phyloP scores from a whole-genome alignment of 2,329 filamentous ascomycete species.

The Aureobasidium sp. region DNA sequence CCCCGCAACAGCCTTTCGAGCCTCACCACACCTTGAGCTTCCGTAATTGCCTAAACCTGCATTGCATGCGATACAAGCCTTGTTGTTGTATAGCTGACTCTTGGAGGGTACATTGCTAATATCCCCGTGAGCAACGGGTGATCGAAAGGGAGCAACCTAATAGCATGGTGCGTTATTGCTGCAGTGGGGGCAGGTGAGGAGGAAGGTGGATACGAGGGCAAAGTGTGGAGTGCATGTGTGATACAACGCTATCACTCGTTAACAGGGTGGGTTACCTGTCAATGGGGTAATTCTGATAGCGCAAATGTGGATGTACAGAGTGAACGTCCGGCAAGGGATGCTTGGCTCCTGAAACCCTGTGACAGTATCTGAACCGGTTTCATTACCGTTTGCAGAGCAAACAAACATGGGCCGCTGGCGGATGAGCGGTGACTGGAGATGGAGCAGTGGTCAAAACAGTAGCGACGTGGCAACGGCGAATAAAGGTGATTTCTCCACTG shows the following conservation, averaged over 20 bases:
- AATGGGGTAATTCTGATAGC: slow-evolving; percentile 2
- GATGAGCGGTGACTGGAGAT: neutral
- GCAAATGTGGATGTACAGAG: slow-evolving; percentile 5
- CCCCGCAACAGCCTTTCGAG: neutral
- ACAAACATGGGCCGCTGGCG: neutral
- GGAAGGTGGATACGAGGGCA: neutral
- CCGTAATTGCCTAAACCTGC: neutral
- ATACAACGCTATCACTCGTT: slow-evolving; percentile 8
- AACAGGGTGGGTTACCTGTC: neutral
- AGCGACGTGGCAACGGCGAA: slow-evolving; percentile 8
- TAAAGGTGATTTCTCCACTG: slow-evolving; percentile 2
- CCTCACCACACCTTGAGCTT: slow-evolving; percentile 1
- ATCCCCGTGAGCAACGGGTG: neutral
- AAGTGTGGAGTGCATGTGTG: slow-evolving; percentile 9
- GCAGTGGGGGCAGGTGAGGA: neutral
- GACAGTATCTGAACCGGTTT: slow-evolving; percentile 4
- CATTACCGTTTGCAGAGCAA: slow-evolving; percentile 8
- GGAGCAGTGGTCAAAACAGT: slow-evolving; percentile 4
- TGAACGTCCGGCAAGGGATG: slow-evolving; percentile 7
- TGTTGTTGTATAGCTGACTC: neutral
- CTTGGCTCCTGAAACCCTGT: neutral
- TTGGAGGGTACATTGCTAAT: neutral
- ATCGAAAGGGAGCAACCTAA: slow-evolving; percentile 4
- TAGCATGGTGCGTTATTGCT: neutral
- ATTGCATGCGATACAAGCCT: neutral